Conservation (phyloP, 169 alveolate species). For the Eimeria zaria region DNA sequence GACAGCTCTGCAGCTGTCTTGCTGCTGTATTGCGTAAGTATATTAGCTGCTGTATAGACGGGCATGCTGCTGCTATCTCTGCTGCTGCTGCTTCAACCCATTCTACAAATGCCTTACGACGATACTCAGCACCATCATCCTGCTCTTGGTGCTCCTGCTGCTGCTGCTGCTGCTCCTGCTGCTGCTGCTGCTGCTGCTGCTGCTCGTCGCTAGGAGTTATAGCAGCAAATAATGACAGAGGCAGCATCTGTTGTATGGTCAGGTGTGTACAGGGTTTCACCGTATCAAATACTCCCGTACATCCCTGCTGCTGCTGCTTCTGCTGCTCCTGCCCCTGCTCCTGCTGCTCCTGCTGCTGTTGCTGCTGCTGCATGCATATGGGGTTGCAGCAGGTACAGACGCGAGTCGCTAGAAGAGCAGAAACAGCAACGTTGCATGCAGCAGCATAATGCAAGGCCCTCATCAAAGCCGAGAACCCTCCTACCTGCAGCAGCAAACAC, state of each 20-base stretch:
- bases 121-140: no score
- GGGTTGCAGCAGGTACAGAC: conserved; percentile 72
- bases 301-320: conserved; percentile 44
- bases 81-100: conserved; percentile 65
- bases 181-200: conserved; percentile 8
- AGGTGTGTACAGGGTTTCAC: conserved; percentile 47
- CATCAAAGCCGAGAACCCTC: conserved; percentile 71
- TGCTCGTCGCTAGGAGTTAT: neutral
- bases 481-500: conserved; percentile 35
- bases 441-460: conserved; percentile 64
- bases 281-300: neutral
- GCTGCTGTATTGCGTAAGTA: conserved; percentile 27
- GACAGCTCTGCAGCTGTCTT: conserved; percentile 71
- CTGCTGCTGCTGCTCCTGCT: conserved; percentile 11
- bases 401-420: conserved; percentile 43
- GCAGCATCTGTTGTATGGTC: conserved; percentile 28
- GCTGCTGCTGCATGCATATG: conserved; percentile 19
- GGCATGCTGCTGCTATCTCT: conserved; percentile 22
- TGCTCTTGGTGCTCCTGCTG: no score
- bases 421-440: conserved; percentile 76
- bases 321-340: neutral
- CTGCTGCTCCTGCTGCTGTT: neutral
- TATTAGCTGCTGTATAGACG: neutral
- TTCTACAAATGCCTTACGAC: conserved; percentile 30
- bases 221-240: conserved; percentile 33